phyloP scores from a whole-genome alignment of 148 eudicot genomes.

The Camellia lanceoleosa region DNA sequence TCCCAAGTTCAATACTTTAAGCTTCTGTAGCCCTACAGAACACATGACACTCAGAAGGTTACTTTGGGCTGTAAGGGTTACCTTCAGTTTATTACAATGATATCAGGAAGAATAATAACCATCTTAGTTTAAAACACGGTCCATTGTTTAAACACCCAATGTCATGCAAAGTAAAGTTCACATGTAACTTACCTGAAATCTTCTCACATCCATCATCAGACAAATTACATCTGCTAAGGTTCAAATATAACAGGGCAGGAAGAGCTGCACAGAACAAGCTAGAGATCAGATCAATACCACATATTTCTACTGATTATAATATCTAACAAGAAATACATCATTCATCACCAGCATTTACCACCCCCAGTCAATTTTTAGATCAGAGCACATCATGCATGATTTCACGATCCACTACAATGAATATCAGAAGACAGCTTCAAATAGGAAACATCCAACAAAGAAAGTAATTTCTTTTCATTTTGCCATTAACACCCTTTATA shows the following conservation, averaged over 20 bases:
- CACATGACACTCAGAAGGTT: neutral
- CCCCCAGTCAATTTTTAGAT: no score
- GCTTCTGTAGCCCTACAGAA: conserved; percentile 52
- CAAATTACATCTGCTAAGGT: conserved; percentile 81
- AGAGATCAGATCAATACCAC: neutral
- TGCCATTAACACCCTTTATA: neutral
- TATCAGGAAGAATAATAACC: neutral
- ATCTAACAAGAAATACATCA: neutral
- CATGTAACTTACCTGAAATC: conserved; percentile 56
- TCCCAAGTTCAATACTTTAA: conserved; percentile 84
- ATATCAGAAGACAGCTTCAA: neutral
- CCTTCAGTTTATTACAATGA: neutral
- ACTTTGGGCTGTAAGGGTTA: neutral
- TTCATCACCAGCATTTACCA: no score
- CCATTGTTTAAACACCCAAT: conserved; percentile 1
- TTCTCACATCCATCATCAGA: conserved; percentile 76
- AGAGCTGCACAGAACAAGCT: conserved; percentile 55
- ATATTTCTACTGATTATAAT: neutral
- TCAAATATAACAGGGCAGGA: conserved; percentile 66
- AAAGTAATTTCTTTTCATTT: neutral
- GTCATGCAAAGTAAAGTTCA: neutral
- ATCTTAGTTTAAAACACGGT: neutral
- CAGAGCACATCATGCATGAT: neutral
- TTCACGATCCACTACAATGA: neutral
- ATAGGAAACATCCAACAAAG: neutral